These are phyloP conservation scores for Lecanicillium sp. DNA, from an alignment of 2,329 filamentous ascomycete species.

Conservation along the genomic window DNA sequence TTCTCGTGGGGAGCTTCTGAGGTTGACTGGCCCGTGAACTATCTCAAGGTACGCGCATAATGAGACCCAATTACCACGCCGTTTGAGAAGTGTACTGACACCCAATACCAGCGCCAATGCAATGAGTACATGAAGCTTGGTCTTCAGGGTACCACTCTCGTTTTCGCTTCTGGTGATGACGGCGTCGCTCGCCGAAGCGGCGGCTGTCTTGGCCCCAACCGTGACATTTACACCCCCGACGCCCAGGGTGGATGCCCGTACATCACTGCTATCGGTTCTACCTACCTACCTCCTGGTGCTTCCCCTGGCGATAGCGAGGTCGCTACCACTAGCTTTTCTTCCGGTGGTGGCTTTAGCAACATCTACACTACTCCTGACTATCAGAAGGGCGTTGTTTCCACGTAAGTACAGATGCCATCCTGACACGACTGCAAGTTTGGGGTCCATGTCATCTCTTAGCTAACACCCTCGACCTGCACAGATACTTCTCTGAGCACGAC, in stretches of 20 bases:
- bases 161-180: slow-evolving; percentile 32
- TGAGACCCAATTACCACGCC: too few species aligned
- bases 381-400: slow-evolving; percentile 30
- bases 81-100: too few species aligned
- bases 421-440: too few species aligned
- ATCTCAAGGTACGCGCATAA: slow-evolving; percentile 23
- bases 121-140: slow-evolving; percentile 38
- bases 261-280: slow-evolving; percentile 42
- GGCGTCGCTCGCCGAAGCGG: slow-evolving; percentile 22
- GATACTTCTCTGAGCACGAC: slow-evolving; percentile 29
- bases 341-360: slow-evolving; percentile 23
- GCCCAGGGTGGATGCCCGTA: slow-evolving; percentile 32
- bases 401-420: slow-evolving; percentile 21
- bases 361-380: slow-evolving; percentile 38
- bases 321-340: slow-evolving; percentile 33
- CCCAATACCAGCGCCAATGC: slow-evolving; percentile 25
- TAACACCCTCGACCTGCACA: slow-evolving; percentile 4
- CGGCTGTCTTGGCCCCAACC: slow-evolving; percentile 7
- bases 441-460: too few species aligned
- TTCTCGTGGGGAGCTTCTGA: slow-evolving; percentile 41
- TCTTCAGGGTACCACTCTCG: slow-evolving; percentile 31
- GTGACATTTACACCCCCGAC: slow-evolving; percentile 23
- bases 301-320: slow-evolving; percentile 36
- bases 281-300: slow-evolving; percentile 31
- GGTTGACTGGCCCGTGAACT: slow-evolving; percentile 33